Evolutionary conservation across 2,329 filamentous ascomycete genomes (phyloP).

Genomic region (Colletotrichum shisoi): DNA sequence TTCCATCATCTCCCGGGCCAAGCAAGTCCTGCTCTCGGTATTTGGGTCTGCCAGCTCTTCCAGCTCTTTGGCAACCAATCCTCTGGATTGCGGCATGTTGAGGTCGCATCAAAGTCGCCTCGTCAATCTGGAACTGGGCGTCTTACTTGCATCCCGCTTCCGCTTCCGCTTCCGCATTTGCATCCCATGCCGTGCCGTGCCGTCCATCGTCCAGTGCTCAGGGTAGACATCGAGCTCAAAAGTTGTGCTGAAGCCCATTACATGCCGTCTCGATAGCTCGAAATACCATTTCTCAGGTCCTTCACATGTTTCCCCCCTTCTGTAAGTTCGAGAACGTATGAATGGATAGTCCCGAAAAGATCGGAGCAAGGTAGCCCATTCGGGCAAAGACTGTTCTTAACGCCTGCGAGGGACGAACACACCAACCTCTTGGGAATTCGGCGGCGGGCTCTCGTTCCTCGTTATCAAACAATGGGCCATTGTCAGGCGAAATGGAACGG

Average conservation of each 20-base stretch:
- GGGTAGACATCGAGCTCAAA: background rate
- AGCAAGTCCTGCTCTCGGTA: background rate
- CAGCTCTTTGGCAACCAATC: conserved; percentile 1
- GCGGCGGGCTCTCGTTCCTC: background rate
- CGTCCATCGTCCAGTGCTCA: background rate
- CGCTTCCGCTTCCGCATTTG: conserved; percentile 25
- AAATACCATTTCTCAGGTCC: background rate
- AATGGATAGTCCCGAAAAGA: conserved; percentile 25
- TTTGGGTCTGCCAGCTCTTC: conserved; percentile 1
- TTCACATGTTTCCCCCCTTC: background rate
- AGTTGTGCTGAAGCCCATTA: background rate
- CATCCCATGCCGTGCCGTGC: conserved; percentile 23
- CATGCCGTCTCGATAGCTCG: background rate
- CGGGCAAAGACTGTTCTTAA: conserved; percentile 14
- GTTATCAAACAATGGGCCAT: conserved; percentile 5
- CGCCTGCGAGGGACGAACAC: conserved; percentile 11
- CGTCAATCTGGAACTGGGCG: conserved; percentile 31
- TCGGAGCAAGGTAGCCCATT: conserved; percentile 36
- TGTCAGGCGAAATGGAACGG: conserved; percentile 2
- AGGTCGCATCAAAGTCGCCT: conserved; percentile 33
- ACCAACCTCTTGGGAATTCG: conserved; percentile 28
- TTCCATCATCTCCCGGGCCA: background rate
- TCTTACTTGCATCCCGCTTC: conserved; percentile 30
- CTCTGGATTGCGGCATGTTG: conserved; percentile 11
- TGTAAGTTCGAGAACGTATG: conserved; percentile 3